Evolutionary conservation across 305 asterid genomes (phyloP).

Genomic region (Fraxinus baroniana): DNA sequence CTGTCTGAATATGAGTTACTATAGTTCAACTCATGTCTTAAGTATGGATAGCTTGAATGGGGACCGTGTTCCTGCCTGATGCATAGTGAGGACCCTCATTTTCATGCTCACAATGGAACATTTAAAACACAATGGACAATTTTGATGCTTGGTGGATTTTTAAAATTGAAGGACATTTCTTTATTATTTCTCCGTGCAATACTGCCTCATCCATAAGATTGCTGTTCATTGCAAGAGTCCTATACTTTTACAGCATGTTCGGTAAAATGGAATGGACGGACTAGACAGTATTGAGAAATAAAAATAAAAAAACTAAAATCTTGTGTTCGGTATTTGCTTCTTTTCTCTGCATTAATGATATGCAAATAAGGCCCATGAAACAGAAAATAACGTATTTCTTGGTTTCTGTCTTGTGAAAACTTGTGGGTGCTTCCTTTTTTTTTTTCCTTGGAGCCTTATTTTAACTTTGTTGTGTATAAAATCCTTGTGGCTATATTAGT

Average conservation of each 20-base stretch:
- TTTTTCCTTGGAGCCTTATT: background rate
- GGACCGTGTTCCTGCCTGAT: background rate
- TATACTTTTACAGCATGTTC: background rate
- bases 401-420: background rate
- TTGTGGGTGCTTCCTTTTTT: background rate
- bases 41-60: background rate
- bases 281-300: background rate
- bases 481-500: background rate
- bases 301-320: background rate
- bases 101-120: background rate
- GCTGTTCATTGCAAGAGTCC: background rate
- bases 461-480: background rate
- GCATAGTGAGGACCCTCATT: background rate
- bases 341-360: background rate
- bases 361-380: background rate
- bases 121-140: background rate
- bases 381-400: background rate
- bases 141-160: background rate
- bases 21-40: background rate
- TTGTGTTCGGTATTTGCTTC: background rate
- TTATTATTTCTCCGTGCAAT: background rate
- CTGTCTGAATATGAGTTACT: background rate
- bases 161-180: background rate
- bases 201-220: background rate
- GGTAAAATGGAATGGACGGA: background rate